A percentile compares a stretch with the other conserved stretches of the same genome.
Evolutionary conservation across 2,329 filamentous ascomycete genomes (phyloP).

Genomic region (Microcyclosporella mali): DNA sequence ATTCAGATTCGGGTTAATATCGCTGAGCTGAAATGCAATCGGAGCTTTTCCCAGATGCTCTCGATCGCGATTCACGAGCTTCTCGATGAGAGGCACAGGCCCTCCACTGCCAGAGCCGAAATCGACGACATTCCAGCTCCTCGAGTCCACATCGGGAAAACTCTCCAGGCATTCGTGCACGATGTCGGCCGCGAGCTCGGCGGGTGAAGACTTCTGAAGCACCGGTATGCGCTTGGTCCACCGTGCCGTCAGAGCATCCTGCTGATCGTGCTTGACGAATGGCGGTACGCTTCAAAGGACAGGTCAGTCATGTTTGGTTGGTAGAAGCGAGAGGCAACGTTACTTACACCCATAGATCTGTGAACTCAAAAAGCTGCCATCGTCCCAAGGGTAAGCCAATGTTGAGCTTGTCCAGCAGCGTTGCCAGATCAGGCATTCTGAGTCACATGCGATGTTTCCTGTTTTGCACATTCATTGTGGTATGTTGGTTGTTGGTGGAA

Average conservation of each 20-base stretch:
- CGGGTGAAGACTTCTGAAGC: conserved; percentile 53
- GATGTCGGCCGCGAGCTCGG: conserved; percentile 53
- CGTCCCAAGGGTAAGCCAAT: conserved; percentile 19
- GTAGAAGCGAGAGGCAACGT: not conserved
- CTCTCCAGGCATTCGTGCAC: conserved; percentile 33
- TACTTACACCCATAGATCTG: conserved; percentile 26
- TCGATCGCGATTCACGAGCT: conserved; percentile 27
- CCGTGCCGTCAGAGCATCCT: conserved; percentile 57
- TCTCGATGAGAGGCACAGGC: conserved; percentile 34
- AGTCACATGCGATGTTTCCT: too few species aligned
- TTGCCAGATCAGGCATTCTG: not conserved
- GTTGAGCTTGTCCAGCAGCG: conserved; percentile 19
- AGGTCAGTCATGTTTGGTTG: not conserved
- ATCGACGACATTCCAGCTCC: conserved; percentile 62
- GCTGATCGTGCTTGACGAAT: conserved; percentile 58
- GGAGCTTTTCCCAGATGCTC: conserved; percentile 14
- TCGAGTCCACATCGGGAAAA: conserved; percentile 38
- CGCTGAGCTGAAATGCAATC: conserved; percentile 36
- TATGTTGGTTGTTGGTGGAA: too few species aligned
- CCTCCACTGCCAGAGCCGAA: conserved; percentile 71
- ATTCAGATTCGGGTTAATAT: conserved; percentile 33
- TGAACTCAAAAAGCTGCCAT: conserved; percentile 30
- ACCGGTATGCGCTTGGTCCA: conserved; percentile 58
- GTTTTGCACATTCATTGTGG: too few species aligned
- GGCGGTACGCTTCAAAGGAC: conserved; percentile 54